These are phyloP conservation scores for Suhomyces prunicola DNA, from an alignment of 805 yeast genomes.

Conservation along the genomic window DNA sequence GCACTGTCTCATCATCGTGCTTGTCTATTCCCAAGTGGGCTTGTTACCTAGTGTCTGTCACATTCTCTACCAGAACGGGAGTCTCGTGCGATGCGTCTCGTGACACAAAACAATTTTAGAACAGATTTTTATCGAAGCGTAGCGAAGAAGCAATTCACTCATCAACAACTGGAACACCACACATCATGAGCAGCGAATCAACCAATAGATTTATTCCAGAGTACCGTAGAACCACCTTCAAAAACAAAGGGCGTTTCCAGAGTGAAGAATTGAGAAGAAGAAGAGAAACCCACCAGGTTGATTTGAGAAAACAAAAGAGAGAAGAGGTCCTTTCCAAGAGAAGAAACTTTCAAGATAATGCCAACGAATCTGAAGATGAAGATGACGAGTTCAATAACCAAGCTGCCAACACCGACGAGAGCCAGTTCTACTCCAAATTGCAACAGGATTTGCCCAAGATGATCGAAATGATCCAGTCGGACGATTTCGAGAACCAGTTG, in stretches of 20 bases:
- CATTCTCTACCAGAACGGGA: not conserved
- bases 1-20: not conserved
- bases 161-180: not conserved
- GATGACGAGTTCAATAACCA: conserved; percentile 35
- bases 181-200: conserved; percentile 67
- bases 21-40: not conserved
- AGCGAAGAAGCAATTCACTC: not conserved
- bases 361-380: conserved; percentile 43
- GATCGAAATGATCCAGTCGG: conserved; percentile 75
- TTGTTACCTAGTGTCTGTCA: not conserved
- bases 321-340: conserved; percentile 93
- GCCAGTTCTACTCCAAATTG: conserved; percentile 38
- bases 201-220: conserved; percentile 90
- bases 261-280: conserved; percentile 97
- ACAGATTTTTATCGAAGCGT: not conserved
- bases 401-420: conserved; percentile 42
- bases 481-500: conserved; percentile 74
- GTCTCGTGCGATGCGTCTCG: not conserved
- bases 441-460: conserved; percentile 73
- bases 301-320: conserved; percentile 91
- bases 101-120: not conserved
- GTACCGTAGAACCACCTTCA: conserved; percentile 93
- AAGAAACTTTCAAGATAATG: conserved; percentile 61
- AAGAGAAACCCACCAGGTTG: conserved; percentile 96
- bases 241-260: conserved; percentile 89